Percentiles rank a stretch among this genome's conserved stretches.
Conservation (phyloP, 441 rosid genomes). For the California macrophylla region DNA sequence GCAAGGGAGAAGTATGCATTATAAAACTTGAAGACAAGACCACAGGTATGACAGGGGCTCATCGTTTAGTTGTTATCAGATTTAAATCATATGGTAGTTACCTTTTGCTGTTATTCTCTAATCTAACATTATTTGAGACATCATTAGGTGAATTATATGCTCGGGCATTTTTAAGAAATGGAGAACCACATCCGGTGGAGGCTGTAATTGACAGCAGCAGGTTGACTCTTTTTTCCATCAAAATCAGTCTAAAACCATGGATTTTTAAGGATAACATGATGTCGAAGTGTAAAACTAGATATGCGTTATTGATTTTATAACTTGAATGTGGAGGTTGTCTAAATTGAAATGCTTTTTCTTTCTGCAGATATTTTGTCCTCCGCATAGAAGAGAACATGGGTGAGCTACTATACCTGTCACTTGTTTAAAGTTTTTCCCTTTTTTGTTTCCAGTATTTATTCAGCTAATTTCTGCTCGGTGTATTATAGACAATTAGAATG, state of each 20-base stretch:
- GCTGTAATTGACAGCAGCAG: slow-evolving; percentile 97
- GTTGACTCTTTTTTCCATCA: slow-evolving; percentile 28
- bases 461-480: neutral
- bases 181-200: slow-evolving; percentile 93
- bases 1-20: slow-evolving; percentile 93
- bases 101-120: slow-evolving; percentile 1
- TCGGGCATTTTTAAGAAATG: slow-evolving; percentile 78
- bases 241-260: neutral
- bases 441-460: neutral
- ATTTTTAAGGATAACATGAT: neutral
- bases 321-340: slow-evolving; percentile 17
- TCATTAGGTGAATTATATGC: slow-evolving; percentile 73
- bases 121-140: slow-evolving; percentile 4
- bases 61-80: slow-evolving; percentile 14
- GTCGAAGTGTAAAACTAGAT: neutral
- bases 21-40: slow-evolving; percentile 85
- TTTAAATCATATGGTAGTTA: slow-evolving; percentile 5
- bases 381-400: slow-evolving; percentile 89
- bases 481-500: neutral
- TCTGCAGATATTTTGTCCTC: slow-evolving; percentile 90
- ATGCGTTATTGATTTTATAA: neutral
- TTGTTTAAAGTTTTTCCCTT: slow-evolving; percentile 3
- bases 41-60: slow-evolving; percentile 32
- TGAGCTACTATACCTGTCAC: slow-evolving; percentile 25
- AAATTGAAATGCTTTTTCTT: slow-evolving; percentile 17